A percentile compares a stretch with the other conserved stretches of the same genome.
Evolutionary conservation across 306 rosid species (phyloP).

Genomic region (Corylus heterophylla): DNA sequence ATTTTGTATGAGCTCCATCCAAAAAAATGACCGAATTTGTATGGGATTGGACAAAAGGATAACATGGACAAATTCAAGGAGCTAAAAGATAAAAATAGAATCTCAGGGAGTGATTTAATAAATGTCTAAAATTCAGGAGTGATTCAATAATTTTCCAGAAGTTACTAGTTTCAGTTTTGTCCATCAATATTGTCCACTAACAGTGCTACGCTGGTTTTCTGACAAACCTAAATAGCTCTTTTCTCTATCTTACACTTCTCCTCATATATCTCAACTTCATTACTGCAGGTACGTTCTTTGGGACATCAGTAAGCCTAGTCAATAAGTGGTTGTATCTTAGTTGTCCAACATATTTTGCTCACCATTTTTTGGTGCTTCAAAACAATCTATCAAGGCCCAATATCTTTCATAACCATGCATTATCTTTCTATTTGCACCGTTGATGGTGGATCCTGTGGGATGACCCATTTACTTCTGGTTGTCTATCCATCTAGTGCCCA

Average conservation of each 20-base stretch:
- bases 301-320: not conserved
- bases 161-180: not conserved
- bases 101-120: too few relatives aligned
- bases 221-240: not conserved
- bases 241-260: not conserved
- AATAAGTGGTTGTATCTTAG: not conserved
- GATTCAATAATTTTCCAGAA: too few relatives aligned
- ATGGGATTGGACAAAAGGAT: too few relatives aligned
- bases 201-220: not conserved
- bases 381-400: not conserved
- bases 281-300: not conserved
- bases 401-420: not conserved
- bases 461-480: not conserved
- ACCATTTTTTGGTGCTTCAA: not conserved
- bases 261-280: not conserved
- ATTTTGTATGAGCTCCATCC: too few relatives aligned
- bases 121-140: too few relatives aligned
- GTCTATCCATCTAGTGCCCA: not conserved
- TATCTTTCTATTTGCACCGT: not conserved
- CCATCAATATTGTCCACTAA: not conserved
- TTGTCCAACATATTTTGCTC: not conserved
- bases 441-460: not conserved
- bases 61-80: too few relatives aligned
- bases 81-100: too few relatives aligned
- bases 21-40: too few relatives aligned